Evolutionary conservation across 2,329 filamentous ascomycete species (phyloP), one percentile per base, ranked within the genome.

Genomic region (Calycina herbarum): DNA sequence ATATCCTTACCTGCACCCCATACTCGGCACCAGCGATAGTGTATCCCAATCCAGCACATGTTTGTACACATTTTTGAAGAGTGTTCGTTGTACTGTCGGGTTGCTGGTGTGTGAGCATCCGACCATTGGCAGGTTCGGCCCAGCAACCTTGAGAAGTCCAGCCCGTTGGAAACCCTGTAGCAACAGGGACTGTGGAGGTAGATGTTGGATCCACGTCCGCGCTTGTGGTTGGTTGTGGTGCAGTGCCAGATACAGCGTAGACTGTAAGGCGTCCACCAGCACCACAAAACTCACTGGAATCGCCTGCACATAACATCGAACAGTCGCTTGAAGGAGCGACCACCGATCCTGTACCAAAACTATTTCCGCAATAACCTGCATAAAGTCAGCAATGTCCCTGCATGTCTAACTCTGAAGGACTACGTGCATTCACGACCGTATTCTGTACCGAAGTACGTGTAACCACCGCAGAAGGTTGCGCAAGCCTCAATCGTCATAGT

Each of bases 1-100:
- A 51, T 51, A 51, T 51, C 45, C 45, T 51, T 51, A 51, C 45
- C 45, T 51, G 45, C 0, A 65, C 65, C 3, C 72, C 71, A 61
- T 77, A 79, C 64, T 79, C 77, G 1, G 76, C 63, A 3, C 77
- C 78, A 2, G 76, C 73, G 31, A 74, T 75, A 0, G 59, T 69
- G n/a, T 72, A 76, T 1, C 71, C 72, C 5, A 64, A 59, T 33
- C 59, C 64, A 5, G 72, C 72, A 33, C 74, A 78, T 17, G 73
- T 65, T 87, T 65, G 56, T 10, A 70, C 66, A 57, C 72, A 74
- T n/a, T 62, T 64, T 57, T 73, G 62, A 6, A 69, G 61, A 10
- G 70, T 73, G 38, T 69, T 63, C 5, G 63, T 64, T n/a, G 66
- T 48, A 40, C 64, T 68, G 10, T 73, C 70, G 20, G 69, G 64